phyloP scores from a whole-genome alignment of 768 basidiomycete genomes.

The Auriscalpium vulgare region DNA sequence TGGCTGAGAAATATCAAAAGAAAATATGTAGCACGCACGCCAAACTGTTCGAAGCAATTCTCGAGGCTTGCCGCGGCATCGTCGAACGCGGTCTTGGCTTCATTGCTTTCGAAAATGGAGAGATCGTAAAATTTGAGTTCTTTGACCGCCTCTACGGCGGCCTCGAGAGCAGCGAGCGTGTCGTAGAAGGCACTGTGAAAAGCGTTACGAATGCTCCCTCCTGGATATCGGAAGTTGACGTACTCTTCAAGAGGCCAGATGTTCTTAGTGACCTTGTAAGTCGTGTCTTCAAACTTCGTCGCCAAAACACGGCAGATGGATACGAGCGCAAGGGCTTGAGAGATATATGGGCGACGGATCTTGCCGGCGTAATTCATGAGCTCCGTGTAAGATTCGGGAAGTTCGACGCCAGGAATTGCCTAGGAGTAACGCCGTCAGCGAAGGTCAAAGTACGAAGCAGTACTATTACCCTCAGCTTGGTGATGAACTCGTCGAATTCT shows the following conservation, averaged over 20 bases:
- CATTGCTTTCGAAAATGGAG: background rate
- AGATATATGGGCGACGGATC: slow-evolving; percentile 9
- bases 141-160: slow-evolving; percentile 1
- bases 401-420: background rate
- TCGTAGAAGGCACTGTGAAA: slow-evolving; percentile 3
- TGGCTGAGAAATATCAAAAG: slow-evolving; percentile 14
- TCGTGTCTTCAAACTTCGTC: background rate
- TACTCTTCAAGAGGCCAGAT: slow-evolving; percentile 3
- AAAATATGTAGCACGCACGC: slow-evolving; percentile 27
- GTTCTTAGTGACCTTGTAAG: background rate
- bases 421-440: background rate
- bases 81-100: slow-evolving; percentile 1
- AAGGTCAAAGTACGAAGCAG: background rate
- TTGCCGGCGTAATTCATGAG: slow-evolving; percentile 8
- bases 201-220: background rate
- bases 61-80: background rate
- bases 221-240: background rate
- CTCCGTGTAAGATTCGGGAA: slow-evolving; percentile 1
- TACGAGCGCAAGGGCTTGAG: slow-evolving; percentile 8
- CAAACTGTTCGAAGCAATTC: slow-evolving; percentile 2
- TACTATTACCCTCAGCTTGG: background rate
- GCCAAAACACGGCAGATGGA: slow-evolving; percentile 9
- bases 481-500: slow-evolving; percentile 2
- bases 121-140: slow-evolving; percentile 5
- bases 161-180: background rate